phyloP scores from a whole-genome alignment of 352 stramenopile genomes.

The Phytophthora hibernalis region DNA sequence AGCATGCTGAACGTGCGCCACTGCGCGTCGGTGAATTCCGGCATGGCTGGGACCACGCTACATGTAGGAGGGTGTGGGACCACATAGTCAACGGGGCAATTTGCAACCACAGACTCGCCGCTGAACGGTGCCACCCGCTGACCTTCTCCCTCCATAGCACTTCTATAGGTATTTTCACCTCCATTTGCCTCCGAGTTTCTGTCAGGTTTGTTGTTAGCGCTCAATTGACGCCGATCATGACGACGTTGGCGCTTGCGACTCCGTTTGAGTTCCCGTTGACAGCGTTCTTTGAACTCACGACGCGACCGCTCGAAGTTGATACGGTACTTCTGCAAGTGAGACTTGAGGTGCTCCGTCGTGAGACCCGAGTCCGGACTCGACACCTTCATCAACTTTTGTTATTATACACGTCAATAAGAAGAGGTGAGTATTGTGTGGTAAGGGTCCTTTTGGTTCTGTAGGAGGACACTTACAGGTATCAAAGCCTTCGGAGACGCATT shows the following conservation, averaged over 20 bases:
- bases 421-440: background rate
- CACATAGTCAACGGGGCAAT: slow-evolving; percentile 21
- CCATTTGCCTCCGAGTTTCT: background rate
- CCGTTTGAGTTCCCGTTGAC: slow-evolving; percentile 64
- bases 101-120: background rate
- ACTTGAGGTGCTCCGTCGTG: slow-evolving; percentile 87
- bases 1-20: slow-evolving; percentile 70
- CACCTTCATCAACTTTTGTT: slow-evolving; percentile 66
- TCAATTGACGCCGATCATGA: slow-evolving; percentile 18
- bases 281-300: slow-evolving; percentile 77
- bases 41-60: slow-evolving; percentile 13
- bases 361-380: slow-evolving; percentile 52
- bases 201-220: slow-evolving; percentile 17
- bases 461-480: slow-evolving; percentile 46
- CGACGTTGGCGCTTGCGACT: slow-evolving; percentile 48
- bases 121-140: background rate
- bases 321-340: slow-evolving; percentile 87
- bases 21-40: slow-evolving; percentile 60
- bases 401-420: slow-evolving; percentile 1
- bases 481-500: slow-evolving; percentile 80
- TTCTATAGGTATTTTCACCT: slow-evolving; percentile 5
- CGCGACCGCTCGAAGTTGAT: slow-evolving; percentile 81
- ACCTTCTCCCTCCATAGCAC: background rate
- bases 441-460: slow-evolving; percentile 6
- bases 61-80: background rate